Base-by-base conservation (phyloP, 116 monocot species). In the Zostera marina region DNA sequence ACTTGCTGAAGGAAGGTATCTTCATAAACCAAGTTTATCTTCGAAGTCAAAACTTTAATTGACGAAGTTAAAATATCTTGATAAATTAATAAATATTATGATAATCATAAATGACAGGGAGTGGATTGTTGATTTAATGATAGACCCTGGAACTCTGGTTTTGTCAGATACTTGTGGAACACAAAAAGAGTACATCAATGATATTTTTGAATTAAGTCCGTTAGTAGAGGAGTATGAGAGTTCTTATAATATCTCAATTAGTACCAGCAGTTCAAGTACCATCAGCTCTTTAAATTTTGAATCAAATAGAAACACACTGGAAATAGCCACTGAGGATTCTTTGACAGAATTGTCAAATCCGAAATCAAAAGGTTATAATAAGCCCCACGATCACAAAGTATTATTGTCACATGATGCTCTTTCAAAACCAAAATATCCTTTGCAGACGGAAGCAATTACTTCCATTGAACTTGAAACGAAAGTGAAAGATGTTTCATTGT, bases 121-220 rank as follows among this genome's bases (percentile, higher is more conserved):
- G 43, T 86, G 71, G 54, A 86, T 86, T 67, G 81, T 86, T 69
- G 86, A 86, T 65, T 63, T 86, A 1, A 78, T 86, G 81, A 61
- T 61, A 19, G 70, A 81, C 32, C 86, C 86, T 58, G 86, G 86
- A 42, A 75, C 68, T 55, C 81, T 86, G 41, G 75, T 86, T 45
- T 72, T 78, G 52, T 81, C 68, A 16, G 86, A 86, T 66, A 72
- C 72, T 49, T 60, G 49, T 7, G 62, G 62, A 43, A 25, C 65
- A 25, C 44, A 44, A 14, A 65, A 20, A 42, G 77, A 75, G 17
- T 64, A 39, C 51, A 81, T 74, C 9, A 59, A 63, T 25, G 57
- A 13, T 58, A 53, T 52, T 26, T 70, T 64, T 57, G 17, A 68
- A 26, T 22, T 39, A 45, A 71, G 62, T 56, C 44, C 52, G 11